Evolutionary conservation across 1,284 basidiomycete species (phyloP), one percentile per base, ranked within the genome.

Genomic region (Boletus smithii): DNA sequence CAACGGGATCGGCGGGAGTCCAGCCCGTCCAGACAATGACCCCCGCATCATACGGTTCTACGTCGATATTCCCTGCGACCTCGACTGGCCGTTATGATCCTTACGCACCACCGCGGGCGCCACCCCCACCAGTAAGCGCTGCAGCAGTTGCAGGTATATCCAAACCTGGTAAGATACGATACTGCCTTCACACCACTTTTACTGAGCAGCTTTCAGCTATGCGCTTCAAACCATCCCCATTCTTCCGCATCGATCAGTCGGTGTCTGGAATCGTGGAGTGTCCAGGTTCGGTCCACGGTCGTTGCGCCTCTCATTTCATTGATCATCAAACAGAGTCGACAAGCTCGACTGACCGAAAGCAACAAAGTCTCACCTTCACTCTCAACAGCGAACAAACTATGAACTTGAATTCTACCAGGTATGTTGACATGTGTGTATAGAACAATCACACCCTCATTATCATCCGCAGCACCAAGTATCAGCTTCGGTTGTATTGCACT

Each of bases 401-500:
- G 39, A 89, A 87, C 65, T 61, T 93, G 45, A 73, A 69, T 49
- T 69, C 74, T 27, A 55, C 75, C 16, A 74, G 70, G 85, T 85
- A 59, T 36, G 53, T 38, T 31, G 20, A 44, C 45, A 42, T 16
- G 38, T 42, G 35, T 50, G 24, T 51, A 14, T 40, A 11, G 8
- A 36, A 42, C 14, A 50, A 20, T 29, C 47, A 18, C 26, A 45
- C 24, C 37, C 53, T 55, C 46, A 56, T 44, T 43, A 54, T 36
- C 41, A 22, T 36, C 5, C 23, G 5, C 49, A 91, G 88, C 29
- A 67, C 80, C 14, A 83, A 78, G 57, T 86, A 85, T 63, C 89
- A 92, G 66, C 73, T 97, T 23, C 86, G 94, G 18, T 69, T 97
- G 8, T 97, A 93, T 69, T 95, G 92, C 71, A 94, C 95, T 0